Evolutionary conservation across 139 green algal genomes (phyloP).

Genomic region (Edaphochlamys debaryana): DNA sequence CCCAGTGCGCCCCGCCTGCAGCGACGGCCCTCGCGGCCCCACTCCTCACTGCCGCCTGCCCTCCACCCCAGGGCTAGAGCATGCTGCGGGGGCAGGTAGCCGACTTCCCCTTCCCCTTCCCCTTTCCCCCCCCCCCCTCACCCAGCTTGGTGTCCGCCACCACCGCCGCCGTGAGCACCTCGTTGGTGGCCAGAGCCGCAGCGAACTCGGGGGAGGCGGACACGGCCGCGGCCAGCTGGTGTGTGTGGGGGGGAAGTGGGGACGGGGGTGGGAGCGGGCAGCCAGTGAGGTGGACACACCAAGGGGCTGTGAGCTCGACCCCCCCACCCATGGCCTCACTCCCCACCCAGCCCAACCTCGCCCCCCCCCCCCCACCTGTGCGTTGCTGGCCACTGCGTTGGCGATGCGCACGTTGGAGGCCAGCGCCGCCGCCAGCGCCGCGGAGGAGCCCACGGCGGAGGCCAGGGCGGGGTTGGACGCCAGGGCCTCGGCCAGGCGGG

Average conservation of each 20-base stretch:
- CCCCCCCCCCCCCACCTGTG: neutral
- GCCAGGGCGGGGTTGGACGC: neutral
- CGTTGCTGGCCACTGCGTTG: slow-evolving; percentile 7
- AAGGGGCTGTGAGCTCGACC: too few relatives aligned
- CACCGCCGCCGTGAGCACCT: slow-evolving; percentile 6
- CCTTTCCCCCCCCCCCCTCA: neutral
- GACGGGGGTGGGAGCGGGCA: too few relatives aligned
- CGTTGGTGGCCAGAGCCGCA: neutral
- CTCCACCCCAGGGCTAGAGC: too few relatives aligned
- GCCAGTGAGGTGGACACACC: too few relatives aligned
- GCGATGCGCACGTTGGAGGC: neutral
- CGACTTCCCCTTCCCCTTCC: too few relatives aligned
- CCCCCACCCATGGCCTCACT: too few relatives aligned
- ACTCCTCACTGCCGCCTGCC: too few relatives aligned
- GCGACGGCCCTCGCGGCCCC: too few relatives aligned
- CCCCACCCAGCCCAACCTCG: neutral
- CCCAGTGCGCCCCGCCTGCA: too few relatives aligned
- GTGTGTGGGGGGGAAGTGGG: too few relatives aligned
- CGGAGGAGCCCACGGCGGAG: neutral
- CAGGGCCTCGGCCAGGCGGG: slow-evolving; percentile 5
- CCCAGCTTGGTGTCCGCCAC: slow-evolving; percentile 4
- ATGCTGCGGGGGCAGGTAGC: neutral
- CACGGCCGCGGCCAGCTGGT: slow-evolving; percentile 3
- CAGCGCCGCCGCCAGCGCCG: neutral
- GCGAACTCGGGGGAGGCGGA: neutral